Evolutionary conservation across 1,284 basidiomycete species (phyloP).

Genomic region (Pyrrhoderma lamaoense): DNA sequence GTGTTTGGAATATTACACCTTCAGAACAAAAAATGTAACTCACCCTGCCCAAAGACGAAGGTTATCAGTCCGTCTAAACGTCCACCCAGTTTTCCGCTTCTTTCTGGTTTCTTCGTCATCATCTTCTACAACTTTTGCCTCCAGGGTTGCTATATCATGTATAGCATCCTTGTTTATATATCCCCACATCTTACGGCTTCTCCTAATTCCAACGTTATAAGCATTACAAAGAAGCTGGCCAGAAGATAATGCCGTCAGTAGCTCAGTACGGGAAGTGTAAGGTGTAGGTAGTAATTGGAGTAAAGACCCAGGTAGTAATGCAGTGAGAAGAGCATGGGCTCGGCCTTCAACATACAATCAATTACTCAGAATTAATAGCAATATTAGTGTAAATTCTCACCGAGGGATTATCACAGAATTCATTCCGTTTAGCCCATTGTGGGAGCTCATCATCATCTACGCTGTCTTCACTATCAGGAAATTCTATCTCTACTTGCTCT

Average conservation of each 20-base stretch:
- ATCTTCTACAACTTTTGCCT: slow-evolving; percentile 33
- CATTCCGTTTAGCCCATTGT: slow-evolving; percentile 58
- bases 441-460: slow-evolving; percentile 64
- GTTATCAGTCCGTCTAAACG: slow-evolving; percentile 79
- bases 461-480: slow-evolving; percentile 28
- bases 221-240: slow-evolving; percentile 75
- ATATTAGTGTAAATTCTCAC: slow-evolving; percentile 32
- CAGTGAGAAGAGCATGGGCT: slow-evolving; percentile 48
- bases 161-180: slow-evolving; percentile 72
- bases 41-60: slow-evolving; percentile 77
- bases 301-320: slow-evolving; percentile 37
- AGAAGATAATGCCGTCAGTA: slow-evolving; percentile 59
- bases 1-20: too few species aligned
- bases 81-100: slow-evolving; percentile 52
- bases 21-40: slow-evolving; percentile 28
- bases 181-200: slow-evolving; percentile 81
- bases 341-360: slow-evolving; percentile 39
- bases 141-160: slow-evolving; percentile 67
- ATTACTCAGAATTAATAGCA: slow-evolving; percentile 5
- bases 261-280: slow-evolving; percentile 27
- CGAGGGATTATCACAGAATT: slow-evolving; percentile 51
- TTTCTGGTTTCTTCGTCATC: slow-evolving; percentile 27
- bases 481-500: slow-evolving; percentile 30
- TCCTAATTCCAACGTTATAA: slow-evolving; percentile 73
- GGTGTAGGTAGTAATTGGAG: slow-evolving; percentile 37